Base-by-base conservation (phyloP, 441 rosid species). In the Erodium texanum region DNA sequence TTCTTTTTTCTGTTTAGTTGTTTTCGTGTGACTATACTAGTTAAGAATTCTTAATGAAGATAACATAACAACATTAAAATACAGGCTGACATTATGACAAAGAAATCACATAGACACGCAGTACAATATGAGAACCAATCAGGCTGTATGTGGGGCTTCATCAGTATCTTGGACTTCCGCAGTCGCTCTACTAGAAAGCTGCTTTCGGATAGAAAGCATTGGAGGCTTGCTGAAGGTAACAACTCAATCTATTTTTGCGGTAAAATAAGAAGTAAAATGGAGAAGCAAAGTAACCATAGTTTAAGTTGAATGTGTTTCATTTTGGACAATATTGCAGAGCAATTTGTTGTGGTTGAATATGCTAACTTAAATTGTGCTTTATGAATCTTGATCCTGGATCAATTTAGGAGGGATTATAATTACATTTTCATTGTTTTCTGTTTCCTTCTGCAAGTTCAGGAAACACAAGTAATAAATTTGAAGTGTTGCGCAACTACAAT, bases 121-220 rank as follows among this genome's bases (percentile, higher is more conserved):
- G 75, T 71, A 52, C 85, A 82, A 72, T 77, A 83, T 68, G 88
- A 85, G 74, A 83, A 81, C 70, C 96, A 87, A 48, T 75, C 78
- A 3, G 96, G 98, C 64, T 94, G 98, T 75, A 87, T 85, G 86
- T 82, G 97, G 98, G 86, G 94, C 48, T 80, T 91, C 56, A 86
- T 91, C 59, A 91, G 81, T 63, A 85, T 89, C 79, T 83, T 91
- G 69, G 92, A 94, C 72, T 85, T 91, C 75, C 94, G 93, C 68
- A 84, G 86, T 66, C 89, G 90, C 71, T 72, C 90, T 67, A 82
- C 81, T 65, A 90, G 81, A 67, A 89, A 81, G 79, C 85, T 92
- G 67, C 82, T 92, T 62, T 70, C 89, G 22, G 93, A 89, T 76
- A 88, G 77, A 68, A 83, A 82, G 69, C 83, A 71, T 18, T 81